These are phyloP conservation scores for Paratinospora sagittata DNA, from an alignment of 164 flowering plant genomes.

Conservation along the genomic window DNA sequence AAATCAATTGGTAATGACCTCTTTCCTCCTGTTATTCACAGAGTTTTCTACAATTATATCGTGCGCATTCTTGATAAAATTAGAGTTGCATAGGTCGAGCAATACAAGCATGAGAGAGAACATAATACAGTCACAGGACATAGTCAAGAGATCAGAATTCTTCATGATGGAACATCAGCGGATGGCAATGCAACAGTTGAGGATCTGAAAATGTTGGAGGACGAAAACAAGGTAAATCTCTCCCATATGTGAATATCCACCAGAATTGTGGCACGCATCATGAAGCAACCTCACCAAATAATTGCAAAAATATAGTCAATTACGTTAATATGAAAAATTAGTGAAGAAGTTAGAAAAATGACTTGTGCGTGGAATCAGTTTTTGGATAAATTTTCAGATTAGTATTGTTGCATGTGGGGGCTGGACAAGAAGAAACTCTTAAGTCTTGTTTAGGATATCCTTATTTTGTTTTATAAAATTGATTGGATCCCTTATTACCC, in stretches of 20 bases:
- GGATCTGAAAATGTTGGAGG: too few species aligned
- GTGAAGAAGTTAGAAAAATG: too few species aligned
- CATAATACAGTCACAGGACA: not conserved
- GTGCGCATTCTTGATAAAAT: not conserved
- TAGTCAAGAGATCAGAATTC: conserved; percentile 16
- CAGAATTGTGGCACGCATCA: not conserved
- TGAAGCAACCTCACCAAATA: not conserved
- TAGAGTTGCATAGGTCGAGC: conserved; percentile 40
- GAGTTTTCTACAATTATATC: not conserved
- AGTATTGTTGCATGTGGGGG: too few species aligned
- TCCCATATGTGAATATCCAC: not conserved
- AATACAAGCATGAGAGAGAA: conserved; percentile 32
- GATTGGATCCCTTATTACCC: not conserved
- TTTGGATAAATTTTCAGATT: not conserved
- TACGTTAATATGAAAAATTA: too few species aligned
- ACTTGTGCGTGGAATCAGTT: not conserved
- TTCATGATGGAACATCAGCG: conserved; percentile 15
- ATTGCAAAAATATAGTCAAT: not conserved
- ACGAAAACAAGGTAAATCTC: conserved; percentile 32
- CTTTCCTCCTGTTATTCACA: not conserved
- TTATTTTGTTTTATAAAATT: not conserved
- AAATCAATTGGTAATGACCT: conserved; percentile 41
- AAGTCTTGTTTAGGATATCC: too few species aligned
- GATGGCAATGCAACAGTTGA: too few species aligned
- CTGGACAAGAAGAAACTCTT: too few species aligned